Base-by-base conservation (phyloP, 2,329 filamentous ascomycete genomes). In the Aspergillus ochraceus region DNA sequence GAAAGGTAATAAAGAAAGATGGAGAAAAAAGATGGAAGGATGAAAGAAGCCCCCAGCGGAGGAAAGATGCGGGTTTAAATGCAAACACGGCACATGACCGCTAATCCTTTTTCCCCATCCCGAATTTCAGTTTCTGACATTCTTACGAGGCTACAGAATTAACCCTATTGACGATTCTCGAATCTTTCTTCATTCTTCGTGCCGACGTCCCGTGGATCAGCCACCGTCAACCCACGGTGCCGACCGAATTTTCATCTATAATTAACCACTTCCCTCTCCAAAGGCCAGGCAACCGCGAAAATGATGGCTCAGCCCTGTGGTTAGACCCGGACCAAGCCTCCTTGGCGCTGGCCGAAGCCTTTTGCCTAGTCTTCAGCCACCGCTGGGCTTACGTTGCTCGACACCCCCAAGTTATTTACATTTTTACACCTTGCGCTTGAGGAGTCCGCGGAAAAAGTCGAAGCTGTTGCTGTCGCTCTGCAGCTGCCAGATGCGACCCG, bases 391-490 rank as follows among this genome's bases (percentile, higher is more conserved):
- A 10, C 26, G 32, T 20, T 29, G 55, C 55, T 47, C 52, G 52
- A 52, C 52, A 52, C 47, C 52, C 47, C 47, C 57, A 52, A 24
- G 6, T 30, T 22, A 36, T 24, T 36, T 20, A 11, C 3, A 30
- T n/a, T 19, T 36, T 24, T 52, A 47, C 26, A 88, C 76, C 81
- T 96, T 98, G 70, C 89, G 85, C 80, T 87, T 91, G 20, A 99
- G 80, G 69, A 99, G 72, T 0, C 95, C 95, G 71, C 86, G 91
- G 79, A 97, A 96, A 75, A 97, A 99, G 77, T 99, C 95, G 80
- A 99, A 99, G 75, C 93, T 97, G 71, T 99, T 99, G 73, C 93
- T 92, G 75, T 99, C 95, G 74, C 92, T 97, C 80, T 97, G 93
- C 77, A 99, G 77, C 68, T 89, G 86, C 85, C 90, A 94, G 53